Evolutionary conservation across 2,329 filamentous ascomycete species (phyloP), one percentile per base, ranked within the genome.

Genomic region (Monosporascus sp.): DNA sequence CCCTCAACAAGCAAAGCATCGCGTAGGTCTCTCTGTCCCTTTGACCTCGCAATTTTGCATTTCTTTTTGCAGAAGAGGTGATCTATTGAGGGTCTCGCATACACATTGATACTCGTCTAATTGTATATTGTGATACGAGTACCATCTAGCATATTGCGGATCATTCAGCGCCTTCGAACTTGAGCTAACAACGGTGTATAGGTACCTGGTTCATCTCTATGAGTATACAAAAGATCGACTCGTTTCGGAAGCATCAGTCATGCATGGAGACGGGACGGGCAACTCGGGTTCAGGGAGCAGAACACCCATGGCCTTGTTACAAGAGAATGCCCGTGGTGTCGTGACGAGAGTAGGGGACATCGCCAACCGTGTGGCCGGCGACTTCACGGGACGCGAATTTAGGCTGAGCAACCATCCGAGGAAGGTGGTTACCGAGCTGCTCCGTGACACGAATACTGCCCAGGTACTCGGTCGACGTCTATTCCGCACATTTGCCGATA

Each of bases 1-100:
- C 94, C 56, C 80, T 93, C 69, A 96, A 96, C 76, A 96, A 96
- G 67, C 90, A 92, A 58, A 89, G 95, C 65, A 91, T 96, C 53
- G 83, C 66, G 63, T 67, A 62, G 59, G 65, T 62, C 15, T 9
- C 22, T 24, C 79, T 11, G 83, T 6, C 79, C 60, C 67, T 87
- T 77, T 79, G 17, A 11, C 17, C 38, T 11, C 38, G 3, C 5
- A 39, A 39, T 25, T 25, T 25, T 25, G 5, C 27, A 11, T 31
- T 31, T 31, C 3, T 34, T 34, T 14, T 14, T 11, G 9, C 11
- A 34, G 5, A 34, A 34, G 0, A 14, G 9, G 11, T 34, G 31
- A 34, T 34, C 31, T 34, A 14, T 34, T 11, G 31, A 34, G 11
- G 0, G 31, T 11, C 31, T 34, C 31, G 31, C 31, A 14, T 14